These are phyloP conservation scores for Smallanthus sonchifolius DNA, from an alignment of 129 eudicot species.

Conservation along the genomic window DNA sequence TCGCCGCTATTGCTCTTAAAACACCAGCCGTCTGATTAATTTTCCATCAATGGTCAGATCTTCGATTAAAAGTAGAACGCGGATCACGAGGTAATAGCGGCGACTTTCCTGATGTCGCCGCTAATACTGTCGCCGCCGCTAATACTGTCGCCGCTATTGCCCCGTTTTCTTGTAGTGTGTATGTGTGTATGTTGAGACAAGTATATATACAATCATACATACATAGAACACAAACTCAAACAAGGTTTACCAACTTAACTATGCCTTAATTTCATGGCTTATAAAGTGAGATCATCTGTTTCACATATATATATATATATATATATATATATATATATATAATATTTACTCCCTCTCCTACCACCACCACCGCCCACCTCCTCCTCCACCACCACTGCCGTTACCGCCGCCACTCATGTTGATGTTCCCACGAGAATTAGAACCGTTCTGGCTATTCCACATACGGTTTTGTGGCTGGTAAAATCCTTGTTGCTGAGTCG, in stretches of 20 bases:
- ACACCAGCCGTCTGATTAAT: no score
- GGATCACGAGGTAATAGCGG: no score
- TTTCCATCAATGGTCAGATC: no score
- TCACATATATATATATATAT: neutral
- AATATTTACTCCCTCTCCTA: neutral
- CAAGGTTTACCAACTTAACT: neutral
- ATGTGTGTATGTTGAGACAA: neutral
- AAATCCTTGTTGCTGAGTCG: conserved; percentile 25
- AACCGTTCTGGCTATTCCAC: conserved; percentile 25
- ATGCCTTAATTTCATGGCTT: neutral
- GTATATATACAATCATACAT: no score
- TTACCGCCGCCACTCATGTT: neutral
- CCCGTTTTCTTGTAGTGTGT: no score
- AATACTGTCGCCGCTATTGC: no score
- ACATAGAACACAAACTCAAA: neutral
- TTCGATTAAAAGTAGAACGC: no score
- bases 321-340: no score
- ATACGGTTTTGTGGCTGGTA: neutral
- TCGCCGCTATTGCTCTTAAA: no score
- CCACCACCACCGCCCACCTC: conserved; percentile 38
- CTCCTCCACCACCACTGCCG: neutral
- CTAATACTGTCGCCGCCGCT: no score
- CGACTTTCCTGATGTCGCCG: no score
- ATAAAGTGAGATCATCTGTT: neutral
- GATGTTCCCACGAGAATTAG: neutral